Evolutionary conservation across 306 rosid species (phyloP), one percentile per base, ranked within the genome.

Genomic region (Ceratonia siliqua): DNA sequence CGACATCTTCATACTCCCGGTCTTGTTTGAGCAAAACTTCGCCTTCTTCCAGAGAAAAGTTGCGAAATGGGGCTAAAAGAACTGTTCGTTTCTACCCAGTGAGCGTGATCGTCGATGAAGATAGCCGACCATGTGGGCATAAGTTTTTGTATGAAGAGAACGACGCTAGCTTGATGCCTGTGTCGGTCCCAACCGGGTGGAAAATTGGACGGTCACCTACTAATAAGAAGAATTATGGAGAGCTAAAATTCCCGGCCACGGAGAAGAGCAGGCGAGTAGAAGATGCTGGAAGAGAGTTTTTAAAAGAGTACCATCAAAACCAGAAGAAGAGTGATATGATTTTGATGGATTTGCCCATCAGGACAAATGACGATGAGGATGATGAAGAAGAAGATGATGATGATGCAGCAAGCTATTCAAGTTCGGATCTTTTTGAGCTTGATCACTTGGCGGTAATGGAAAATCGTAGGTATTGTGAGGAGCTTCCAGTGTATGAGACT

Each of bases 361-460:
- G 46, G n/a, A 14, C 14, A 27, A 52, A 9, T 8, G 61, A 21
- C 5, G 53, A 50, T 2, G 39, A 49, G 0, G 55, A 77, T 9
- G 58, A 70, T 0, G 59, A 46, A 0, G 74, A 78, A 0, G 85
- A 79, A 1, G 87, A 84, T 0, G 89, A 83, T 0, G 98, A 90
- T 3, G 98, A 87, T 5, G 87, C 82, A 5, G 82, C 85, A 6
- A 95, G 99, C 64, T 82, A 64, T 85, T 82, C 98, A n/a, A 95
- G 99, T 83, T 92, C 97, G 8, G 99, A 95, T 86, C 95, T 95
- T 55, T 95, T 95, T 33, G 99, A 95, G 82, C 92, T 95, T 41
- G 98, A 95, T 82, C 98, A 95, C 62, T 68, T 92, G 0, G 14
- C 70, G 1, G 83, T 79, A 38, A 76, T 77, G 25, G 89, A 82